Base-by-base conservation (phyloP, 2,329 filamentous ascomycete species). In the Bimuria novae-zelandiae region DNA sequence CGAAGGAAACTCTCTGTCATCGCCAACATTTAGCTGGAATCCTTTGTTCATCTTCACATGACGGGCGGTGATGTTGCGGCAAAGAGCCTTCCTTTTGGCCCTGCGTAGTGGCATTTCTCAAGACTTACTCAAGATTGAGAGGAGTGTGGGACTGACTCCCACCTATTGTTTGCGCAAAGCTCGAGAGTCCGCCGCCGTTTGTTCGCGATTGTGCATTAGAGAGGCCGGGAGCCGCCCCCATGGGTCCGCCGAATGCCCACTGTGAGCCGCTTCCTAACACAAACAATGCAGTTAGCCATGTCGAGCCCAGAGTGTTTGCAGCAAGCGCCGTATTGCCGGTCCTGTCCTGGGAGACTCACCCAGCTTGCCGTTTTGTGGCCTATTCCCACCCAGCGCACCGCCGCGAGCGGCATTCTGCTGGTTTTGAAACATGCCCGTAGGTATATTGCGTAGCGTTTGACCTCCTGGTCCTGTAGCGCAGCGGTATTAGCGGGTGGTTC, bases 1-100 rank as follows among this genome's bases (percentile, higher is more conserved):
- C 10, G 82, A 84, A 41, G 84, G 84, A 52, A 87, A 87, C 66
- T 87, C 84, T 65, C 84, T 87, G 56, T 49, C 21, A 59, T 64
- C 42, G 50, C 21, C 37, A 54, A 65, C 33, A 33, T 54, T 67
- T 61, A 71, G 65, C 63, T 49, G 46, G 25, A 45, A 44, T 47
- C 57, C 59, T 12, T 37, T 16, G 17, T 21, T 11, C 16, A 29
- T 17, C 10, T 29, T 21, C 10, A 27, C 23, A 3, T 16, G 32
- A 14, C 44, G 17, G 21, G 16, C 49, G 50, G n/a, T 6, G 29
- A 17, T 4, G 32, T 21, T 3, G n/a, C 29, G 33, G 22, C 49
- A 23, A 45, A 33, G 32, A 37, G 50, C 49, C 22, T 51, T 46
- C 44, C 25, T 48, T 51, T 59, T 35, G 10, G 17, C 22, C 19